Evolutionary conservation across 306 rosid species (phyloP), one percentile per base, ranked within the genome.

Genomic region (Alnus rubra): DNA sequence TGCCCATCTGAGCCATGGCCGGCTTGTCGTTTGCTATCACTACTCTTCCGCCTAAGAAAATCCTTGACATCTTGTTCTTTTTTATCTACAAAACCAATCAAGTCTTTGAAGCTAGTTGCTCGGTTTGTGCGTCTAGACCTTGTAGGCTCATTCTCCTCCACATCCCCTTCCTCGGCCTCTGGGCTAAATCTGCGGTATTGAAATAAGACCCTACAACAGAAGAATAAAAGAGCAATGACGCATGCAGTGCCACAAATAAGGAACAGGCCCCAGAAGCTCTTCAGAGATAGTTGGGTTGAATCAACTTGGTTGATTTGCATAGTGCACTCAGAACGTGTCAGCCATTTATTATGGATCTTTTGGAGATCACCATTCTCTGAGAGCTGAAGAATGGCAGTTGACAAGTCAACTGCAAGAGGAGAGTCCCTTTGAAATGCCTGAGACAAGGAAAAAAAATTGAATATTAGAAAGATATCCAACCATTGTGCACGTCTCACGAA

Each of bases 391-490:
- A 94, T 92, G 44, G 98, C 93, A 0, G 97, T 94, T 59, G 98
- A 94, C 73, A 94, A 35, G 79, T 94, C 98, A 14, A 85, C 88
- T 13, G 98, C 96, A 31, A 94, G 93, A 67, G 97, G 97, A 85
- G 96, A 92, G 85, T 94, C 98, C 89, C 96, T 90, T 81, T 87
- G 97, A 80, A 94, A 92, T 63, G 96, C 97, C 97, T 90, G 87
- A 58, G 49, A 71, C 79, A 68, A 64, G 18, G 70, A 59, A 71
- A 68, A 49, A 64, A 68, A 49, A 64, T 44, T 78, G 76, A 73
- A 74, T 65, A 33, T 47, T 39, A 51, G 33, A 49, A 3, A 49
- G 52, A 49, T 49, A 49, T 5, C 13, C 14, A 3, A 60, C 28
- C 45, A 1, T 65, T 47, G 23, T 18, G 23, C 39, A 23, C 28